Evolutionary conservation across 2,329 filamentous ascomycete species (phyloP).

Genomic region (Epichloe baconii): DNA sequence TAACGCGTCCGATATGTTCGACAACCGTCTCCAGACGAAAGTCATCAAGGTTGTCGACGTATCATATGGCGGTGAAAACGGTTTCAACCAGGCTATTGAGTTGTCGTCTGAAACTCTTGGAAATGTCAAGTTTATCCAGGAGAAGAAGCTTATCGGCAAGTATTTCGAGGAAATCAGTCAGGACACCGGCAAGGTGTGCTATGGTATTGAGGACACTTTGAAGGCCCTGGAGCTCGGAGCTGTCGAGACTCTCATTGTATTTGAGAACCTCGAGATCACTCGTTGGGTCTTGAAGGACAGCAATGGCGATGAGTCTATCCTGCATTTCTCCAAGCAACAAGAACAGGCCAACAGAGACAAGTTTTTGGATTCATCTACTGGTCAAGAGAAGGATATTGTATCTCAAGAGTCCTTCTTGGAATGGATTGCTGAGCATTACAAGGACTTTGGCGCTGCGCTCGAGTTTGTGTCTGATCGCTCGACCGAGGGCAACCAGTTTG

Average conservation of each 20-base stretch:
- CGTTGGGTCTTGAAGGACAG: conserved; percentile 81
- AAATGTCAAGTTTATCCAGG: conserved; percentile 99
- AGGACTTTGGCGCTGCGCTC: conserved; percentile 87
- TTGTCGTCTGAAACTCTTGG: conserved; percentile 86
- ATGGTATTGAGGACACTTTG: conserved; percentile 93
- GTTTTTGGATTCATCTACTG: conserved; percentile 92
- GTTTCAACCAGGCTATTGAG: conserved; percentile 99
- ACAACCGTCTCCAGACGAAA: conserved; percentile 79
- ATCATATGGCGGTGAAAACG: conserved; percentile 97
- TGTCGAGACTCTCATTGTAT: conserved; percentile 88
- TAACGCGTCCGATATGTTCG: conserved; percentile 95
- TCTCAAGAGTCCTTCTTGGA: conserved; percentile 90
- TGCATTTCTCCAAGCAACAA: conserved; percentile 74
- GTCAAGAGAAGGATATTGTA: conserved; percentile 92
- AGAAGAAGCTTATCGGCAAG: conserved; percentile 98
- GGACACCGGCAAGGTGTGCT: conserved; percentile 93
- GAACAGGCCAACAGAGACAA: conserved; percentile 62
- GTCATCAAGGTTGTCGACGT: conserved; percentile 99
- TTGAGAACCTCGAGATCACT: conserved; percentile 91
- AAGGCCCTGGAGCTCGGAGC: conserved; percentile 95
- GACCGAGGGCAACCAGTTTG: conserved; percentile 98
- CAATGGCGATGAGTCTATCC: conserved; percentile 54
- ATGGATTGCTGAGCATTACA: conserved; percentile 98
- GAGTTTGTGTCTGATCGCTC: conserved; percentile 98
- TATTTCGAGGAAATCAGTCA: conserved; percentile 99